Evolutionary conservation across 805 yeast species (phyloP).

Genomic region (Nakazawaea holstii): DNA sequence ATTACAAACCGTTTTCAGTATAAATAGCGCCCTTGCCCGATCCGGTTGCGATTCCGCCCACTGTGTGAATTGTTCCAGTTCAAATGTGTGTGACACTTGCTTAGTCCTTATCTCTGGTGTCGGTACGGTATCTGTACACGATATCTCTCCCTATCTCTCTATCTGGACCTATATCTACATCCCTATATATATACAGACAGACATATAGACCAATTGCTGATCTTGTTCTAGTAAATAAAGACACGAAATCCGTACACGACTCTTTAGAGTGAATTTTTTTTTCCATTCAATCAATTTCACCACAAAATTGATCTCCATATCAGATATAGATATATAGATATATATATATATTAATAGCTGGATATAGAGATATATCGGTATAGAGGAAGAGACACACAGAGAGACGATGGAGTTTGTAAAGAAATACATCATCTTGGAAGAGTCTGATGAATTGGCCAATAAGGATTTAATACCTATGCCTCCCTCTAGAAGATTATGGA

Average conservation of each 20-base stretch:
- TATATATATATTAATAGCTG: constrained; percentile 11
- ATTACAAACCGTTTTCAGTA: too few relatives aligned
- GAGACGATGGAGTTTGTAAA: neutral
- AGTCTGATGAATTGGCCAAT: constrained; percentile 4
- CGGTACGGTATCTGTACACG: too few relatives aligned
- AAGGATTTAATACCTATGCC: constrained; percentile 34
- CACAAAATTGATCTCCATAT: constrained; percentile 7
- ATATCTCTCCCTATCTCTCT: too few relatives aligned
- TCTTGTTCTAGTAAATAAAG: neutral
- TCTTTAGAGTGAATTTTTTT: too few relatives aligned
- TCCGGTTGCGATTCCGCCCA: too few relatives aligned
- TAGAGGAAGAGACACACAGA: neutral
- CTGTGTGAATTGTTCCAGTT: too few relatives aligned
- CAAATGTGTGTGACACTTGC: too few relatives aligned
- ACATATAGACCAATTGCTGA: too few relatives aligned
- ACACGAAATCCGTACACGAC: neutral
- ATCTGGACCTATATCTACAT: too few relatives aligned
- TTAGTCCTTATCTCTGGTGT: too few relatives aligned
- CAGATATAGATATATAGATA: constrained; percentile 10
- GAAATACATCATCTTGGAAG: neutral
- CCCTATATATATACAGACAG: too few relatives aligned
- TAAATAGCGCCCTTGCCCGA: too few relatives aligned
- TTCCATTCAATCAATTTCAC: neutral
- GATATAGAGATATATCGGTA: neutral
- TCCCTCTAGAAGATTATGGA: constrained; percentile 31